phyloP scores from a whole-genome alignment of 2,329 filamentous ascomycete species.

The Berkeleyomyces basicola region DNA sequence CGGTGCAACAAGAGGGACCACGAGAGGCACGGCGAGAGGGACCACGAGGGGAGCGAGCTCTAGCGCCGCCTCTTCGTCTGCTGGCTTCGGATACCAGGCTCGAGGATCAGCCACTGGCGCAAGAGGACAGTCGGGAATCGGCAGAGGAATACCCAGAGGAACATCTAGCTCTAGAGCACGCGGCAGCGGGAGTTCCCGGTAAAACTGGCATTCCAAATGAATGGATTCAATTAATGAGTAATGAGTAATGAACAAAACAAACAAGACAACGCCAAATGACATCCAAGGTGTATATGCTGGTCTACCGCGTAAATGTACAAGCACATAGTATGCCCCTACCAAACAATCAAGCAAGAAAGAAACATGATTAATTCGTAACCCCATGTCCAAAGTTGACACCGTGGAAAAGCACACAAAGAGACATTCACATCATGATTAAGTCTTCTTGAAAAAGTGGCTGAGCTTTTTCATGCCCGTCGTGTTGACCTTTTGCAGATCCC shows the following conservation, averaged over 20 bases:
- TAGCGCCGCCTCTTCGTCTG: constrained; percentile 7
- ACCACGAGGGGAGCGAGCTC: constrained; percentile 15
- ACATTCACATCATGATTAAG: constrained; percentile 18
- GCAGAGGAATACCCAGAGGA: constrained; percentile 20
- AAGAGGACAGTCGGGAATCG: constrained; percentile 22
- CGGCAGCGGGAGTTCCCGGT: constrained; percentile 1
- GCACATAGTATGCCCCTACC: background rate
- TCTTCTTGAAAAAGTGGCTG: constrained; percentile 82
- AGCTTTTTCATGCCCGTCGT: constrained; percentile 92
- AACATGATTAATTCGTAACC: background rate
- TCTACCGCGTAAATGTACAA: background rate
- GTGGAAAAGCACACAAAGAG: background rate
- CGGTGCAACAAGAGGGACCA: background rate
- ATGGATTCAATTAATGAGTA: background rate
- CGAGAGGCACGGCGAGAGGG: constrained; percentile 2
- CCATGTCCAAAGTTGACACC: background rate
- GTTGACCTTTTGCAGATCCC: constrained; percentile 76
- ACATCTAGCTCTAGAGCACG: constrained; percentile 16
- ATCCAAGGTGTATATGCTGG: background rate
- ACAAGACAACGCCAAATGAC: background rate
- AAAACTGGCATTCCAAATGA: background rate
- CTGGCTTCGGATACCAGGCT: constrained; percentile 19
- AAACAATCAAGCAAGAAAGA: background rate
- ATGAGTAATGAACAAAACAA: background rate
- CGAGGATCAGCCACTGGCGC: constrained; percentile 18